Conservation (phyloP, 768 basidiomycete genomes). For the Amyloporia xantha region DNA sequence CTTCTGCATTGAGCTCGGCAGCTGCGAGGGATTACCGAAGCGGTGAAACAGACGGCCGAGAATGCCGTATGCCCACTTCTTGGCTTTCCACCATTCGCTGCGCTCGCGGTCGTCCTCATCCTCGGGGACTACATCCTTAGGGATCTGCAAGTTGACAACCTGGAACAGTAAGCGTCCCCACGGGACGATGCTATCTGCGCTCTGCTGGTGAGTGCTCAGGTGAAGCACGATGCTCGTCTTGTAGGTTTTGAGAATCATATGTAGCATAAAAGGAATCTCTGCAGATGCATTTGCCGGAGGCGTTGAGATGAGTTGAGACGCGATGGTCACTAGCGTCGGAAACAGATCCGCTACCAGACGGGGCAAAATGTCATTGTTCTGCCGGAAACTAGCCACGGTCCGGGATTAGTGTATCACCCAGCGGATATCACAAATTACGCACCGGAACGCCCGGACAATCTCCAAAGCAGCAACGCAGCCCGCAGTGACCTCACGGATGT, state of each 20-base stretch:
- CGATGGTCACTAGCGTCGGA: slow-evolving; percentile 72
- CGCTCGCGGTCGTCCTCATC: slow-evolving; percentile 73
- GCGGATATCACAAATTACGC: slow-evolving; percentile 19
- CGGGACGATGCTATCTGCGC: slow-evolving; percentile 66
- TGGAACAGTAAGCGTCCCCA: slow-evolving; percentile 84
- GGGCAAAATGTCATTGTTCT: slow-evolving; percentile 52
- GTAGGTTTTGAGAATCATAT: slow-evolving; percentile 84
- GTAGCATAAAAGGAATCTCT: slow-evolving; percentile 78
- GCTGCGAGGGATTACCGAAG: slow-evolving; percentile 85
- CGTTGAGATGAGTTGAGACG: slow-evolving; percentile 56
- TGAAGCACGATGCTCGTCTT: slow-evolving; percentile 73
- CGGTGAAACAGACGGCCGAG: slow-evolving; percentile 76
- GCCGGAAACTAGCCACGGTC: slow-evolving; percentile 52
- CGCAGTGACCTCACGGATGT: slow-evolving; percentile 71
- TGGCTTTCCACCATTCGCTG: slow-evolving; percentile 85
- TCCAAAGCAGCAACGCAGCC: slow-evolving; percentile 77
- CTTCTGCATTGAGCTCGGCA: slow-evolving; percentile 63
- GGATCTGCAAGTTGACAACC: slow-evolving; percentile 68
- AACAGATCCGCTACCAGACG: slow-evolving; percentile 57
- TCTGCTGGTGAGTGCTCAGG: slow-evolving; percentile 70
- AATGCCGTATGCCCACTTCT: slow-evolving; percentile 89
- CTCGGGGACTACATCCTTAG: slow-evolving; percentile 55
- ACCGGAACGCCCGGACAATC: slow-evolving; percentile 73
- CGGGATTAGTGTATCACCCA: not conserved
- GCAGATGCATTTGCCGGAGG: slow-evolving; percentile 52